phyloP scores from a whole-genome alignment of 805 yeast species.

The Barnettozyma populi region DNA sequence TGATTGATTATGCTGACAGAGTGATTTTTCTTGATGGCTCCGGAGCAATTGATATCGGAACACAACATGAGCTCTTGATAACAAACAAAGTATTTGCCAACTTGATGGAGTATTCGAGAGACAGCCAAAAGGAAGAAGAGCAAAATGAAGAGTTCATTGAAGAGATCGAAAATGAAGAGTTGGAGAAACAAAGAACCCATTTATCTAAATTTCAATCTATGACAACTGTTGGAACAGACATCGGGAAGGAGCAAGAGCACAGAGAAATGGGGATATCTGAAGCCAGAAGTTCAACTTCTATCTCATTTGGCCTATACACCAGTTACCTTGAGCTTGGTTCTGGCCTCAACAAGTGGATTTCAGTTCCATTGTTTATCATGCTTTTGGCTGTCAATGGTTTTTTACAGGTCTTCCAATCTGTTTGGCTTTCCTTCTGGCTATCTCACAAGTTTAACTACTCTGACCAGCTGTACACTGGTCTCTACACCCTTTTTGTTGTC shows the following conservation, averaged over 20 bases:
- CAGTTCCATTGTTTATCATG: slow-evolving; percentile 26
- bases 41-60: slow-evolving; percentile 61
- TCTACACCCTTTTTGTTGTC: slow-evolving; percentile 50
- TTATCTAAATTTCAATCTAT: slow-evolving; percentile 20
- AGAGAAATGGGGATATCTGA: slow-evolving; percentile 4
- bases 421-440: slow-evolving; percentile 80
- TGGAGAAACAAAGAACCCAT: slow-evolving; percentile 17
- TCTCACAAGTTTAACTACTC: slow-evolving; percentile 41
- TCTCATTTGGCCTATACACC: slow-evolving; percentile 31
- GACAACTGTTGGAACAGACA: slow-evolving; percentile 7
- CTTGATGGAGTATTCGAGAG: slow-evolving; percentile 43
- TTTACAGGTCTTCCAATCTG: slow-evolving; percentile 51
- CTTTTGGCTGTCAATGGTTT: slow-evolving; percentile 35
- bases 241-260: neutral
- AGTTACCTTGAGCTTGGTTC: slow-evolving; percentile 43
- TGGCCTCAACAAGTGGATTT: slow-evolving; percentile 31
- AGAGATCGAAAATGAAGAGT: slow-evolving; percentile 26
- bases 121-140: slow-evolving; percentile 24
- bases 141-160: slow-evolving; percentile 21
- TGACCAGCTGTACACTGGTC: slow-evolving; percentile 58
- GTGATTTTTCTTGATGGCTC: slow-evolving; percentile 59
- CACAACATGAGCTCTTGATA: slow-evolving; percentile 45
- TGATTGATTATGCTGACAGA: slow-evolving; percentile 64
- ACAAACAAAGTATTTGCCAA: slow-evolving; percentile 43
- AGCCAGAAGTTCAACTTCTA: slow-evolving; percentile 16